Evolutionary conservation across 192 early-diverging fungal genomes (phyloP).

Genomic region (Lunasporangiospora selenospora): DNA sequence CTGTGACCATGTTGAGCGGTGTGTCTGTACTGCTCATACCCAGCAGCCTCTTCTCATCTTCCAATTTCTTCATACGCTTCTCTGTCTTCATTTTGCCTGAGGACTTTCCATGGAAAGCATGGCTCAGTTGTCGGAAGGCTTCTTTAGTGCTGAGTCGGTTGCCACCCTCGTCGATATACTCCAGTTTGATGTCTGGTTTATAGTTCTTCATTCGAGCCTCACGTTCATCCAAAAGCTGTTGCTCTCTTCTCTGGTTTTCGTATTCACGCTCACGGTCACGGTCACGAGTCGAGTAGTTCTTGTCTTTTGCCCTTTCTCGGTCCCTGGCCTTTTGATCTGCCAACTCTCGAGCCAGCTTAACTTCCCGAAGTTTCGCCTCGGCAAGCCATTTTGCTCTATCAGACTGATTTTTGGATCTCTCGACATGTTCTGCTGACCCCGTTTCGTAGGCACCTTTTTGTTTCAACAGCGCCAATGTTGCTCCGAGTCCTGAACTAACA

Average conservation of each 20-base stretch:
- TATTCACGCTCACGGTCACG: slow-evolving; percentile 55
- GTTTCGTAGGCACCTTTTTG: slow-evolving; percentile 77
- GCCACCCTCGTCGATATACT: slow-evolving; percentile 92
- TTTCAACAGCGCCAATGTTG: slow-evolving; percentile 80
- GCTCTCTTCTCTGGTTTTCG: slow-evolving; percentile 63
- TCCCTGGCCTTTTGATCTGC: slow-evolving; percentile 73
- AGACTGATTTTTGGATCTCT: slow-evolving; percentile 65
- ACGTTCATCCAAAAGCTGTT: slow-evolving; percentile 71
- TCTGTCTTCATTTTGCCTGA: slow-evolving; percentile 96
- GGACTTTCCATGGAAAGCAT: slow-evolving; percentile 95
- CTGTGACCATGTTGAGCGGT: slow-evolving; percentile 76
- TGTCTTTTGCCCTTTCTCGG: slow-evolving; percentile 57
- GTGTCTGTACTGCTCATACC: slow-evolving; percentile 77
- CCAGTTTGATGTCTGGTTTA: slow-evolving; percentile 87
- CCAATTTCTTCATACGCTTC: slow-evolving; percentile 80
- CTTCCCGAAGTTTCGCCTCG: slow-evolving; percentile 70
- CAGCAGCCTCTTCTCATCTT: slow-evolving; percentile 80
- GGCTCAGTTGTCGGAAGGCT: slow-evolving; percentile 89
- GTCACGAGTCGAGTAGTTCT: slow-evolving; percentile 46
- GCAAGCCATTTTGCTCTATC: slow-evolving; percentile 75
- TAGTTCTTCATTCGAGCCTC: slow-evolving; percentile 91
- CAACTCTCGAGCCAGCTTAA: slow-evolving; percentile 63
- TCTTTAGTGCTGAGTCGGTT: slow-evolving; percentile 84
- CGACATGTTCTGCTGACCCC: slow-evolving; percentile 69
- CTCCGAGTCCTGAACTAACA: slow-evolving; percentile 78